A percentile compares a stretch with the other conserved stretches of the same genome.
Conservation (phyloP, 1,284 basidiomycete species). For the Cryptococcus sp. region DNA sequence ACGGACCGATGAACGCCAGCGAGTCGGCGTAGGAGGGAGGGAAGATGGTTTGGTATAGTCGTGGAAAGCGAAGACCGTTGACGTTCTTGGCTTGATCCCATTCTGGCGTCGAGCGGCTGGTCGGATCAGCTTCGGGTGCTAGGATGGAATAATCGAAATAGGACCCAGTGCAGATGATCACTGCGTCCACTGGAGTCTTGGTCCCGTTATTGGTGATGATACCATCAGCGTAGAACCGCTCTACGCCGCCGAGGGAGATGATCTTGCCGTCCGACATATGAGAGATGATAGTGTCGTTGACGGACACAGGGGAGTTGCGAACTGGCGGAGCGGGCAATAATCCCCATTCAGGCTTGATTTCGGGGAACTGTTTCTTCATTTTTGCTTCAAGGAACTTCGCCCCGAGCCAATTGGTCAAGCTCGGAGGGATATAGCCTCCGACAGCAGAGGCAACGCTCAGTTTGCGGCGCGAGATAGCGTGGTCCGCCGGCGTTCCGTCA, state of each 20-base stretch:
- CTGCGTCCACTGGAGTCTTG: constrained; percentile 8
- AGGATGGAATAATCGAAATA: constrained; percentile 16
- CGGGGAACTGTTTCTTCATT: constrained; percentile 4
- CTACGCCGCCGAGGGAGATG: constrained; percentile 9
- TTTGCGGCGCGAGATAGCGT: constrained; percentile 9
- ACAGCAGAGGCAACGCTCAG: not conserved
- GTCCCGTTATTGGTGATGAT: constrained; percentile 7
- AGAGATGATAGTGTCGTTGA: constrained; percentile 11
- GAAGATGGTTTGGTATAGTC: constrained; percentile 20
- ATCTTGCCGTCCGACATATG: constrained; percentile 8
- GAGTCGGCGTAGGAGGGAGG: constrained; percentile 8
- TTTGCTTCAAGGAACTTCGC: not conserved
- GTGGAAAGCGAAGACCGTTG: constrained; percentile 11
- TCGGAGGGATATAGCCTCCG: not conserved
- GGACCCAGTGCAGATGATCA: constrained; percentile 14
- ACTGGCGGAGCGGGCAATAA: constrained; percentile 16
- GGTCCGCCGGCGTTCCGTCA: constrained; percentile 8
- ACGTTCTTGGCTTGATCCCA: constrained; percentile 10
- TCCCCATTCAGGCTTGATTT: constrained; percentile 15
- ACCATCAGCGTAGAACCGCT: constrained; percentile 4
- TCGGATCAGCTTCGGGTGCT: constrained; percentile 12
- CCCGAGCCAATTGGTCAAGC: not conserved
- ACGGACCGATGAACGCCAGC: constrained; percentile 19
- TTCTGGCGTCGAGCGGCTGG: constrained; percentile 4
- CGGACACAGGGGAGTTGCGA: constrained; percentile 3